Conservation (phyloP, 2,329 filamentous ascomycete genomes). For the Davidsoniella virescens region DNA sequence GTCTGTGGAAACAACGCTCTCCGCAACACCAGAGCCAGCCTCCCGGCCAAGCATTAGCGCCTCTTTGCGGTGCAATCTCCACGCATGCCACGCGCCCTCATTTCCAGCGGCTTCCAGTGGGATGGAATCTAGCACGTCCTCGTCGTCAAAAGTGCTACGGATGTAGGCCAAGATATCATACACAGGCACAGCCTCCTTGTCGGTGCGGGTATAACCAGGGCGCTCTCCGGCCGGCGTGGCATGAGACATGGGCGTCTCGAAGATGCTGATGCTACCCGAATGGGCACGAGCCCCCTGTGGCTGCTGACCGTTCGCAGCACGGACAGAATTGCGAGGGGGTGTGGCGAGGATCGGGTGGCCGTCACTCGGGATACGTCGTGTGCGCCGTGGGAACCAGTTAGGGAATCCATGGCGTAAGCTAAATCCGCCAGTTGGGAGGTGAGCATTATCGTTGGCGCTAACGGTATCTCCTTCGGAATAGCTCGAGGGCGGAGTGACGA, state of each 20-base stretch:
- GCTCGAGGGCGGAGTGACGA: conserved; percentile 84
- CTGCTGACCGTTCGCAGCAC: not conserved
- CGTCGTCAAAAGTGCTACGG: conserved; percentile 64
- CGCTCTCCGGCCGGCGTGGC: conserved; percentile 15
- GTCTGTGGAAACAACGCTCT: conserved; percentile 7
- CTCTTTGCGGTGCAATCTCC: conserved; percentile 51
- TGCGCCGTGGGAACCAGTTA: conserved; percentile 60
- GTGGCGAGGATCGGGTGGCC: conserved; percentile 14
- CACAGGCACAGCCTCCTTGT: conserved; percentile 33
- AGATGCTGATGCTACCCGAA: conserved; percentile 10
- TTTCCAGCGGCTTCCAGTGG: conserved; percentile 75
- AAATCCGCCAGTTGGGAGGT: conserved; percentile 76
- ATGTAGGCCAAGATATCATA: conserved; percentile 67
- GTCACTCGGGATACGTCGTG: conserved; percentile 23
- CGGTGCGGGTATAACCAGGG: conserved; percentile 27
- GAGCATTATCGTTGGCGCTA: conserved; percentile 68
- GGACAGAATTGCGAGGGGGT: conserved; percentile 10
- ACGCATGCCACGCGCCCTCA: conserved; percentile 84
- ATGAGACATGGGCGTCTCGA: conserved; percentile 9
- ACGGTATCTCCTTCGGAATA: conserved; percentile 62
- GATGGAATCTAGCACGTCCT: conserved; percentile 58
- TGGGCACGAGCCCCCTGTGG: not conserved
- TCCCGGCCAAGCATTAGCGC: conserved; percentile 23
- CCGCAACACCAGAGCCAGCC: not conserved
- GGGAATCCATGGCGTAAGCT: conserved; percentile 84